phyloP scores from a whole-genome alignment of 208 protist species.

The Blastocrithidia nonstop region DNA sequence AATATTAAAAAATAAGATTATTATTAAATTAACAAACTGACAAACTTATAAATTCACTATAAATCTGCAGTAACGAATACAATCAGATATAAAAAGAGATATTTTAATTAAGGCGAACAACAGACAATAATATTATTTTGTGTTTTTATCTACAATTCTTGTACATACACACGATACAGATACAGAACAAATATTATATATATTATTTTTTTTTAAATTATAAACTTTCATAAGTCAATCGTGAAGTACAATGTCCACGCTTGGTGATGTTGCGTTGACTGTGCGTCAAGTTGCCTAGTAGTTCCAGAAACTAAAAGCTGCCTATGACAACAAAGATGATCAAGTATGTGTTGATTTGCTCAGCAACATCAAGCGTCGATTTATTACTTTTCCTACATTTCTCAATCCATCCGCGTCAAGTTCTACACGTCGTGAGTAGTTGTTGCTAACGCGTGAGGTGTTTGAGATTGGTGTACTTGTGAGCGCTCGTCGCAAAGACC shows the following conservation, averaged over 20 bases:
- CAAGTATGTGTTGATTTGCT: constrained; percentile 32
- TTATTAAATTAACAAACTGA: no score
- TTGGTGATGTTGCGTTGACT: constrained; percentile 29
- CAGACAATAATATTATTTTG: no score
- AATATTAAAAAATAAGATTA: no score
- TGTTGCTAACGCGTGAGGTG: constrained; percentile 67
- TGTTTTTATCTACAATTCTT: no score
- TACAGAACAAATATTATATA: neutral
- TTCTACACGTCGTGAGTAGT: constrained; percentile 59
- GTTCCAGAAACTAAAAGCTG: constrained; percentile 56
- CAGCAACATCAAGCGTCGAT: constrained; percentile 40
- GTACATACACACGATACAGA: no score
- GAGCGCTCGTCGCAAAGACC: constrained; percentile 52
- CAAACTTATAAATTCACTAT: no score
- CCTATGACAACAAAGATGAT: constrained; percentile 44
- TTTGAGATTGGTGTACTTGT: constrained; percentile 78
- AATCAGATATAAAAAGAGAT: no score
- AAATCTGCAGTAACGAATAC: no score
- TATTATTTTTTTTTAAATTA: no score
- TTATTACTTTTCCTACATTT: constrained; percentile 82
- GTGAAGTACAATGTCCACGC: constrained; percentile 5
- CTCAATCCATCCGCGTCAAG: constrained; percentile 51
- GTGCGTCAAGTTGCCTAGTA: constrained; percentile 62
- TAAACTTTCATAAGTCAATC: no score
- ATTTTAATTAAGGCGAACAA: neutral